Base-by-base conservation (phyloP, 169 alveolate species). In the Besnoitia besnoiti region DNA sequence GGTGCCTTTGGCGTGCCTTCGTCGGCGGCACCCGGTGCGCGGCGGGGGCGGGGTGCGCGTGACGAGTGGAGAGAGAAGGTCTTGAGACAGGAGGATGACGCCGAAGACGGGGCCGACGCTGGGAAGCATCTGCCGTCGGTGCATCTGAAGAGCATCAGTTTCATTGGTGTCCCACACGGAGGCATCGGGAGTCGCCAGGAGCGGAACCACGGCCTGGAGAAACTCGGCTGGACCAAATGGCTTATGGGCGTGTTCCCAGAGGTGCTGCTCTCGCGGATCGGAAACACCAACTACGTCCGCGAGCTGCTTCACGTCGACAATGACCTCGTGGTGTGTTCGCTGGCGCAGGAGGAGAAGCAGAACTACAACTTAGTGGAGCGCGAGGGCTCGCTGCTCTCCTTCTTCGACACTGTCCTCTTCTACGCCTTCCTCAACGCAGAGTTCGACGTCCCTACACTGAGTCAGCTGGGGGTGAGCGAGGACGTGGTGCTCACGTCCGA, bases 401-500 rank as follows among this genome's bases (percentile, higher is more conserved):
- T 0, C 67, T 55, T 55, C 27, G 67, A 55, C 7, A 55, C 67
- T 5, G 67, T 55, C 3, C 67, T 55, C 67, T 55, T 55, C 67
- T 55, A 55, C 67, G 67, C 33, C 30, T 55, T 55, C 67, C 67
- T 55, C 30, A 55, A 55, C 67, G 24, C 67, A 5, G 30, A 55
- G 67, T 55, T 8, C 67, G 67, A 55, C 67, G 12, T 55, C 67
- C 67, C 67, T 5, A 55, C 67, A 0, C 27, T 55, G 67, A 55
- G 67, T 55, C 67, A 55, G 67, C 67, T 55, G 67, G 67, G 67
- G 3, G n/a, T 55, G n/a, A 55, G 67, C 67, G 67, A 55, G 67
- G 67, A 3, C 4, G 5, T 55, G 30, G 33, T 55, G 5, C 67
- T 55, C 33, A 55, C 67, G n/a, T 55, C 67, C 3, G 67, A 55